Evolutionary conservation across 345 rosid genomes (phyloP).

Genomic region (Citrus medica): DNA sequence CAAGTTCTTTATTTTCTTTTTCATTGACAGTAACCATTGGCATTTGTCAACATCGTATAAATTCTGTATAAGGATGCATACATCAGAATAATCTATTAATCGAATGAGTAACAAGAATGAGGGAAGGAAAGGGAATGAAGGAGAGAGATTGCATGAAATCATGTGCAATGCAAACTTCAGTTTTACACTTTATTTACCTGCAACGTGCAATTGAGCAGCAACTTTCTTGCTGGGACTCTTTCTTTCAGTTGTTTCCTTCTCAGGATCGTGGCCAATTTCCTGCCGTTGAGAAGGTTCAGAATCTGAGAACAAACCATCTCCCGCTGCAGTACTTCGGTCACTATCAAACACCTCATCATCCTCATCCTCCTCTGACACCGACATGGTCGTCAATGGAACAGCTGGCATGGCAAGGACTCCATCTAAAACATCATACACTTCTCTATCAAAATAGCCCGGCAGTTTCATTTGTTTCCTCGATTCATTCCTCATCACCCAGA

Average conservation of each 20-base stretch:
- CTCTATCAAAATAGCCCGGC: constrained; percentile 28
- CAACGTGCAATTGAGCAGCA: not conserved
- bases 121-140: not conserved
- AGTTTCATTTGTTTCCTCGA: constrained; percentile 27
- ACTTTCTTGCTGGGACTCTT: not conserved
- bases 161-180: not conserved
- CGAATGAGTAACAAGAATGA: not conserved
- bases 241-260: constrained; percentile 14
- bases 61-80: no score
- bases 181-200: constrained; percentile 16
- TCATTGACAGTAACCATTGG: no score
- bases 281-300: constrained; percentile 9
- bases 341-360: constrained; percentile 7
- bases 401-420: constrained; percentile 13
- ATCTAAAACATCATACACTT: constrained; percentile 26
- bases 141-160: not conserved
- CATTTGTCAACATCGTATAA: no score
- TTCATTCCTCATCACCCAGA: constrained; percentile 30
- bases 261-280: constrained; percentile 9
- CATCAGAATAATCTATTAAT: not conserved
- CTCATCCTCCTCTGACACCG: constrained; percentile 1
- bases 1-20: not conserved
- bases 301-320: constrained; percentile 3
- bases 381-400: constrained; percentile 22
- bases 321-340: not conserved